Evolutionary conservation across 192 early-diverging fungal genomes (phyloP), one percentile per base, ranked within the genome.

Genomic region (Backusella circina): DNA sequence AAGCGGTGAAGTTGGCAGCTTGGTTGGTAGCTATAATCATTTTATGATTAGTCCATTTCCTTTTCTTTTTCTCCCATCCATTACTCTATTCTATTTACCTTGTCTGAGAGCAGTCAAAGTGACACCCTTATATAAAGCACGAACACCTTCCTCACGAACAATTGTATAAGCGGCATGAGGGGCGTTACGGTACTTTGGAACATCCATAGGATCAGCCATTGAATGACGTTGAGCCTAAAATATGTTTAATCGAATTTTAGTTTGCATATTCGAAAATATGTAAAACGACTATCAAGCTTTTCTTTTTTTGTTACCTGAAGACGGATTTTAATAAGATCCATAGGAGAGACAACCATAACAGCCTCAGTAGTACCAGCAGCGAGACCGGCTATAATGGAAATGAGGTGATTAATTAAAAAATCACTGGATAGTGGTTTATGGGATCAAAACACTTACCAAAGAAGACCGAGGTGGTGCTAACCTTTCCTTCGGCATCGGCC

Each of bases 311-410:
- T 16, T 61, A 72, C 71, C 82, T 99, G 97, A 71, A 99, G 85
- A 79, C 97, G 95, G 77, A 99, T 99, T 87, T 99, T 99, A 86
- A 99, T 93, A 30, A 99, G 95, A 71, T 99, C 97, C 97, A 99
- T 98, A 26, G 97, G 97, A 4, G 97, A 98, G 23, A 98, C 97
- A 44, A 98, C 96, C 23, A 94, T 69, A 4, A 99, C 91, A 16
- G 96, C 94, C 84, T 99, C 97, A 26, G 97, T 99, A 7, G 90
- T 87, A 80, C 96, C 97, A 21, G 97, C 97, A 47, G 89, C 89
- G 57, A 98, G 86, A 76, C 97, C 97, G 38, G 97, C 95, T 91
- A 83, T 28, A 57, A 18, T 57, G 41, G 30, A 68, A 66, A 18
- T 72, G 26, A 36, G 0, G 51, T 30, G n/a, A 74, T 39, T 66